Base-by-base conservation (phyloP, 306 rosid genomes). In the Trifolium dubium region DNA sequence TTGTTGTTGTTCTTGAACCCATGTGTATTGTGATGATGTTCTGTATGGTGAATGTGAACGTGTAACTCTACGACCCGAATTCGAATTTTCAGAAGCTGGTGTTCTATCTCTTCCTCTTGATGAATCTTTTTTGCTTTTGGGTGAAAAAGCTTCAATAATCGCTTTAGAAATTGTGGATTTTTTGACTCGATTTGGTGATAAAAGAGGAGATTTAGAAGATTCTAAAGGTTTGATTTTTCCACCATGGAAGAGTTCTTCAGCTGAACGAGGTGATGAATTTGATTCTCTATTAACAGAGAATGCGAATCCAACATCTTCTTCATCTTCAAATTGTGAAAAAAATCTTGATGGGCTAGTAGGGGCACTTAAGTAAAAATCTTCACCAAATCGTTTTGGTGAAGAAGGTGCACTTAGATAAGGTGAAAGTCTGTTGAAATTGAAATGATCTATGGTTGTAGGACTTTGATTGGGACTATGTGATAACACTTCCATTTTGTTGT, bases 171-270 rank as follows among this genome's bases (percentile, higher is more conserved):
- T 2, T 0, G 88, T 30, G 1, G 84, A 77, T 51, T 54, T 70
- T n/a, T 47, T 76, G 12, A 70, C 65, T 30, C 34, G 60, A 7
- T 8, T 67, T 35, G 69, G 78, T 67, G 89, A 71, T 3, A 80
- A 32, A 29, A 68, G 71, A 8, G 88, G 78, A 35, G 67, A 77
- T 6, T 17, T 85, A 3, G 30, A 10, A 15, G 72, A 55, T 34
- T 73, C 60, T 28, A 47, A 11, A 53, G 95, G 92, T 43, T 85
- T 78, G 73, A 94, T 88, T 55, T 67, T 85, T 0, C 99, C 96
- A 11, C 82, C 89, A 31, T 89, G 84, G 54, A 94, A 91, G 10
- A 94, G 95, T 77, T 91, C 97, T 4, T 87, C 99, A 0, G 97
- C 99, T 3, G 96, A 88, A 37, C 88, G 92, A 32, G 95, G 81